Evolutionary conservation across 352 stramenopile genomes (phyloP).

Genomic region (Pythium dissotocum): DNA sequence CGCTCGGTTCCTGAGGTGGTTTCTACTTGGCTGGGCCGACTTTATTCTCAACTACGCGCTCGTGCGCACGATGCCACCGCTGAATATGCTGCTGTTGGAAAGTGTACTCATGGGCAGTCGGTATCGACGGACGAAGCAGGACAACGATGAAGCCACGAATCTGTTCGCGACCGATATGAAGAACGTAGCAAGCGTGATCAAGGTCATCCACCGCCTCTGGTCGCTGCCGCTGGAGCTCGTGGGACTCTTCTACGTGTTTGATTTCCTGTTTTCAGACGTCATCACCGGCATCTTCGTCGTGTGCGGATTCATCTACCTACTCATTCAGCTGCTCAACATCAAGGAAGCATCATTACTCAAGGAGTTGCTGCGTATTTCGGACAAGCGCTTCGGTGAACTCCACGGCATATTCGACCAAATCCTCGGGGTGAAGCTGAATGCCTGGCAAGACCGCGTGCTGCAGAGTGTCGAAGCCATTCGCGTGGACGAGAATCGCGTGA

Average conservation of each 20-base stretch:
- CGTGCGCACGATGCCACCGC: constrained; percentile 20
- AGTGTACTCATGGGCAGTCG: constrained; percentile 27
- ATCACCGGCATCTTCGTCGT: constrained; percentile 41
- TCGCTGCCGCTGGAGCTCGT: constrained; percentile 36
- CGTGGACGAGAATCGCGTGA: constrained; percentile 36
- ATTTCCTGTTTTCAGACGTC: constrained; percentile 22
- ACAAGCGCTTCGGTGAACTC: constrained; percentile 23
- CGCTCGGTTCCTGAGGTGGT: constrained; percentile 37
- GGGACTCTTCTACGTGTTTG: constrained; percentile 32
- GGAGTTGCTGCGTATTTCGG: constrained; percentile 25
- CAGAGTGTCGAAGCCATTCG: constrained; percentile 40
- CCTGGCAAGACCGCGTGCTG: constrained; percentile 59
- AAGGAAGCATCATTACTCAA: constrained; percentile 23
- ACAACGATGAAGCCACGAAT: constrained; percentile 27
- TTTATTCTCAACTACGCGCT: constrained; percentile 34
- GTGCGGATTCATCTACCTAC: constrained; percentile 44
- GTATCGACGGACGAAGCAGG: background rate
- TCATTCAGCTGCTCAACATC: constrained; percentile 49
- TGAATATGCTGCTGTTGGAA: constrained; percentile 39
- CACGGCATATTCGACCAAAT: constrained; percentile 29
- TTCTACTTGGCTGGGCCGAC: constrained; percentile 33
- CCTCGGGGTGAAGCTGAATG: constrained; percentile 45
- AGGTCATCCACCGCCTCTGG: constrained; percentile 38
- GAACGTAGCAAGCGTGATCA: constrained; percentile 27
- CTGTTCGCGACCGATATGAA: constrained; percentile 37